Evolutionary conservation across 768 basidiomycete genomes (phyloP).

Genomic region (Myochromella boudieri): DNA sequence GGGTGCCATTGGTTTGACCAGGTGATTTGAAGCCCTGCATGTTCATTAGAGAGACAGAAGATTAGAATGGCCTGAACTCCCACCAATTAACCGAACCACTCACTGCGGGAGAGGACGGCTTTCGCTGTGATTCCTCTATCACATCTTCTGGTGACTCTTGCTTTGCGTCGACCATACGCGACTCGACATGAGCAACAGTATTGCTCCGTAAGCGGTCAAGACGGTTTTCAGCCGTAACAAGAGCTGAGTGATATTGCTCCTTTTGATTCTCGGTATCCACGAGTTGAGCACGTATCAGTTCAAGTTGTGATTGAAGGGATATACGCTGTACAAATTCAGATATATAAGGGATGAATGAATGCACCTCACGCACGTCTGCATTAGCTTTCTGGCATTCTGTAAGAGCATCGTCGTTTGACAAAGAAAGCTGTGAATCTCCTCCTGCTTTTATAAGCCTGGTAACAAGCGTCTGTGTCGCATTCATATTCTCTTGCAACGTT

Average conservation of each 20-base stretch:
- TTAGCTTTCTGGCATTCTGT: constrained; percentile 51
- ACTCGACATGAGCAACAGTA: constrained; percentile 48
- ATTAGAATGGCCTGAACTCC: constrained; percentile 52
- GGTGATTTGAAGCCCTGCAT: constrained; percentile 39
- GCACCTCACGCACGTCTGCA: constrained; percentile 52
- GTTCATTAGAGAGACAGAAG: constrained; percentile 41
- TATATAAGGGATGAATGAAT: constrained; percentile 3
- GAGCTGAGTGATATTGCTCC: constrained; percentile 48
- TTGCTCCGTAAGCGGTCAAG: constrained; percentile 59
- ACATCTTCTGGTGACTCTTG: constrained; percentile 30
- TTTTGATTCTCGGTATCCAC: constrained; percentile 49
- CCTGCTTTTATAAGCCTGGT: constrained; percentile 52
- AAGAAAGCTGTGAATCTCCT: constrained; percentile 29
- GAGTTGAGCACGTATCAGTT: constrained; percentile 46
- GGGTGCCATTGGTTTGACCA: constrained; percentile 36
- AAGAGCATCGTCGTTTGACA: constrained; percentile 39
- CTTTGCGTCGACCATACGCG: constrained; percentile 28
- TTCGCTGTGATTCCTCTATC: constrained; percentile 48
- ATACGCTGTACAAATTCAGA: constrained; percentile 42
- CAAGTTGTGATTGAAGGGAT: constrained; percentile 58
- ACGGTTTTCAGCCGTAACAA: constrained; percentile 58
- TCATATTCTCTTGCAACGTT: constrained; percentile 54
- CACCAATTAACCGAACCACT: constrained; percentile 70
- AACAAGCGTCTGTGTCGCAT: constrained; percentile 59
- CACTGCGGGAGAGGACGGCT: constrained; percentile 69